These are phyloP conservation scores for Fusarium proliferatum DNA, from an alignment of 2,329 filamentous ascomycete species.

Conservation along the genomic window DNA sequence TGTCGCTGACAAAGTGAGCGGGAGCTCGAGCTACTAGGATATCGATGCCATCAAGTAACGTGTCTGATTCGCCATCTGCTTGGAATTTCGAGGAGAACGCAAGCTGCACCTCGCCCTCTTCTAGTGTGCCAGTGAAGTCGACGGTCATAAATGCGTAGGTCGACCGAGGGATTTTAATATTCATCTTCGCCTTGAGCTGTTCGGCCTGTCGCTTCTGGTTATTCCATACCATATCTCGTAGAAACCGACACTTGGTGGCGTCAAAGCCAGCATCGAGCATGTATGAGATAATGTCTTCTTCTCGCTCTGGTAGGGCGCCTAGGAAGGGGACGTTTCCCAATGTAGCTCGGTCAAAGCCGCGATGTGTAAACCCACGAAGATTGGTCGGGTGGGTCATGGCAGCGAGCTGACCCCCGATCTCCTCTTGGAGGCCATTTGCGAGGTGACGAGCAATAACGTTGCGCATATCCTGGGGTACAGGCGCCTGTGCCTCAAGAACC, in stretches of 20 bases:
- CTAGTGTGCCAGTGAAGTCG: conserved; percentile 70
- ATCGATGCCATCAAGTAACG: conserved; percentile 66
- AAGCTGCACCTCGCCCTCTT: conserved; percentile 75
- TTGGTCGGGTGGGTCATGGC: conserved; percentile 62
- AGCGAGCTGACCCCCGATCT: conserved; percentile 63
- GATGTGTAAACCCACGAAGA: conserved; percentile 66
- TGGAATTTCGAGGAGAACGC: conserved; percentile 75
- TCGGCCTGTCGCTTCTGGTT: conserved; percentile 66
- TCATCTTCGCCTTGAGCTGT: conserved; percentile 64
- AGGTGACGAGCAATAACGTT: conserved; percentile 62
- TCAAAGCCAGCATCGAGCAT: conserved; percentile 72
- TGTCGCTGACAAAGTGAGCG: conserved; percentile 75
- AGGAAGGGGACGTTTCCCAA: conserved; percentile 56
- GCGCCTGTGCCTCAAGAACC: conserved; percentile 71
- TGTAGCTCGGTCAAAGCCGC: conserved; percentile 54
- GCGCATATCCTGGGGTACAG: conserved; percentile 57
- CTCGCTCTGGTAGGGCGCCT: conserved; percentile 61
- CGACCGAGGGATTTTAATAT: conserved; percentile 70
- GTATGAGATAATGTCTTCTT: conserved; percentile 63
- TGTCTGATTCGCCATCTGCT: conserved; percentile 63
- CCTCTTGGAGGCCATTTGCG: conserved; percentile 58
- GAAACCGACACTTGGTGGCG: conserved; percentile 57
- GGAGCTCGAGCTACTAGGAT: conserved; percentile 77
- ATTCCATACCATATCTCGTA: conserved; percentile 60
- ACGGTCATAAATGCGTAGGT: conserved; percentile 74